Conservation (phyloP, 164 flowering plant species). For the Tetrastigma voinierianum region DNA sequence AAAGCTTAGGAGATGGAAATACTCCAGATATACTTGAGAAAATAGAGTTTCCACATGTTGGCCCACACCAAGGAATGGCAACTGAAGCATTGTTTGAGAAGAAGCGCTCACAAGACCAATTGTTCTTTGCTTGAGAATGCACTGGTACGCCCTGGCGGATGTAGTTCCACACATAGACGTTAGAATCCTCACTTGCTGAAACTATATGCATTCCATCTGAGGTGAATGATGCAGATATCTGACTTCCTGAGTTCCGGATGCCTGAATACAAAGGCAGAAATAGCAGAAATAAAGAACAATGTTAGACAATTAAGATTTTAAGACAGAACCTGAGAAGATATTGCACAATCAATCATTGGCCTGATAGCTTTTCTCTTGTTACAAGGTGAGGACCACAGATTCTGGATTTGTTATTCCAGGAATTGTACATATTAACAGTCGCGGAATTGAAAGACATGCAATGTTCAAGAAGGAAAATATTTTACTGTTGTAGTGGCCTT, state of each 20-base stretch:
- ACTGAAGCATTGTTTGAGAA: conserved; percentile 28
- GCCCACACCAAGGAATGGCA: conserved; percentile 36
- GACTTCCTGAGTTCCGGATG: conserved; percentile 32
- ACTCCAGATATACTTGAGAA: neutral
- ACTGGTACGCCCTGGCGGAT: conserved; percentile 6
- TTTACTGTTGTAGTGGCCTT: no score
- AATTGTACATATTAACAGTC: no score
- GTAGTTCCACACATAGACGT: conserved; percentile 37
- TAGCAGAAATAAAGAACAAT: neutral
- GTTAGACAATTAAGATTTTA: neutral
- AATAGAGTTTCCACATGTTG: conserved; percentile 1
- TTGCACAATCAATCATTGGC: no score
- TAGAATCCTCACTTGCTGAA: conserved; percentile 37
- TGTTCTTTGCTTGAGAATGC: conserved; percentile 13
- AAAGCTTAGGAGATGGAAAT: neutral
- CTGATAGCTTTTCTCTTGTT: no score
- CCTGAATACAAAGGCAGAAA: conserved; percentile 24
- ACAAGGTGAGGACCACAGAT: no score
- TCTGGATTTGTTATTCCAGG: neutral
- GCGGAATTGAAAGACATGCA: no score
- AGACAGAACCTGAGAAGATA: neutral
- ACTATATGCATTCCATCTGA: conserved; percentile 33
- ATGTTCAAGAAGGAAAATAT: no score
- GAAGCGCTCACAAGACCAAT: conserved; percentile 26
- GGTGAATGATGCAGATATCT: conserved; percentile 42